Base-by-base conservation (phyloP, 495 filamentous ascomycete genomes). In the Xylaria bambusicola region DNA sequence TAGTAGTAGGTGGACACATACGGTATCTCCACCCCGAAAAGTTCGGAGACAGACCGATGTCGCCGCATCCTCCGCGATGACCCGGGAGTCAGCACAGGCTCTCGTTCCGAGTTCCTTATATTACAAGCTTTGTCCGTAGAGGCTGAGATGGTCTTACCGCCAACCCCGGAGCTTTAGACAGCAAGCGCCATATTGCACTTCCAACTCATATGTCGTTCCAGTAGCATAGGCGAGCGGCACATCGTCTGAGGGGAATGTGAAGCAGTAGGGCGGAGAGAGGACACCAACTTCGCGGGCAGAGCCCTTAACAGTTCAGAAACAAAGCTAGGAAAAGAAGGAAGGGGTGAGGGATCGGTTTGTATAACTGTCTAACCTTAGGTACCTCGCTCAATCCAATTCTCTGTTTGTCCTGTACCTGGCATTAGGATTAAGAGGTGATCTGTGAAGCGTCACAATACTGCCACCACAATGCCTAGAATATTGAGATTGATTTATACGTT, bases 1-100 rank as follows among this genome's bases (percentile, higher is more conserved):
- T 38, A 38, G 36, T 38, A 46, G 42, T 26, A 46, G 42, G 42
- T 46, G 42, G 42, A 46, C 42, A 46, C 42, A 46, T 46, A 46
- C 42, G 42, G 42, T 26, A 46, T 46, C 42, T 46, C 42, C 42
- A 46, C 42, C 42, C 17, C 23, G 42, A 46, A 46, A 46, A 46
- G 42, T 46, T 21, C 18, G 42, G 42, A 44, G n/a, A 46, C 42
- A 46, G 42, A 46, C 42, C 42, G 42, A 46, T 46, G 18, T 46
- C 17, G 23, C 42, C 42, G 23, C 13, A 46, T 46, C 42, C 42
- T 21, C 42, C 42, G 42, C 42, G 42, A 46, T 46, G 42, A 46
- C 42, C 42, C 9, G 42, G 42, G 42, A 46, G 42, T 46, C 42
- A 46, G 42, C 42, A 46, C 42, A 46, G 42, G 40, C 40, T 44